These are phyloP conservation scores for Cupressus sempervirens DNA, from an alignment of 75 land plant genomes.

Conservation along the genomic window DNA sequence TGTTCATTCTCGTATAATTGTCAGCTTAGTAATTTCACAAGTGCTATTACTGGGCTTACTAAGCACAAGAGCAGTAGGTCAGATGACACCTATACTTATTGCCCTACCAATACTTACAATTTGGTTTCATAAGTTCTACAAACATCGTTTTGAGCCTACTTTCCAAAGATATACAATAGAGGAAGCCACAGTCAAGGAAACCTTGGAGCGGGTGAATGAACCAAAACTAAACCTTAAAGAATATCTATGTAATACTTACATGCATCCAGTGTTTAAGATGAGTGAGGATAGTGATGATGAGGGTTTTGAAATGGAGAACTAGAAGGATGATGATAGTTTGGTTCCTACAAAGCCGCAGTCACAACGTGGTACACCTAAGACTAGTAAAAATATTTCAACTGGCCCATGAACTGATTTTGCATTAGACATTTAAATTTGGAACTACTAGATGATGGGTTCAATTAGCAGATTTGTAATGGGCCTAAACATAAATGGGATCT, in stretches of 20 bases:
- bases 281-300: neutral
- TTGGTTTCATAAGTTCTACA: constrained; percentile 61
- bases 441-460: neutral
- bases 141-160: constrained; percentile 67
- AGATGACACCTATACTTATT: constrained; percentile 51
- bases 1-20: constrained; percentile 62
- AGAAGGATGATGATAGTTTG: constrained; percentile 31
- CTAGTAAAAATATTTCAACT: constrained; percentile 34
- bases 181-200: constrained; percentile 53
- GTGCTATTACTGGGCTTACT: constrained; percentile 53
- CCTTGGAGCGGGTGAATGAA: constrained; percentile 24
- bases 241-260: constrained; percentile 31
- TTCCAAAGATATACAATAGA: constrained; percentile 59
- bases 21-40: constrained; percentile 54
- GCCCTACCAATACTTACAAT: constrained; percentile 59
- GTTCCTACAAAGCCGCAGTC: constrained; percentile 75
- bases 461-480: neutral
- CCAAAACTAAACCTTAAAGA: constrained; percentile 18
- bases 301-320: neutral
- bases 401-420: neutral
- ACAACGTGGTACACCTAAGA: constrained; percentile 51
- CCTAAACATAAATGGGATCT: neutral
- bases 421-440: neutral
- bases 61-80: constrained; percentile 33
- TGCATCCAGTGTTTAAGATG: constrained; percentile 41